Evolutionary conservation across 2,329 filamentous ascomycete genomes (phyloP).

Genomic region (Hypoxylon sp.): DNA sequence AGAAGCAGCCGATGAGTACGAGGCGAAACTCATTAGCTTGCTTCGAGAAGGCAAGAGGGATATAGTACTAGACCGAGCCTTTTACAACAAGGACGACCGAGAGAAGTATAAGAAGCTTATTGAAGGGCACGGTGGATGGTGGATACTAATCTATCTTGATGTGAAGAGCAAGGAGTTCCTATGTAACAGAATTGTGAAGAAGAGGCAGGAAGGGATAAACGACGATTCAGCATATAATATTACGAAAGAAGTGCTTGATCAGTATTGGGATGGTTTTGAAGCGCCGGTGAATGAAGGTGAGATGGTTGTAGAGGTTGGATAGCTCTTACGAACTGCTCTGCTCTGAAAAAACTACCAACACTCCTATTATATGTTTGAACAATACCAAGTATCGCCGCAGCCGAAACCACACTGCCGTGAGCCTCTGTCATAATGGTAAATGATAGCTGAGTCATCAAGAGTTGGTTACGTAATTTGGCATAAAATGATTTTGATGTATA

Average conservation of each 20-base stretch:
- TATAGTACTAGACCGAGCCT: conserved; percentile 54
- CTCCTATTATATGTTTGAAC: too few relatives aligned
- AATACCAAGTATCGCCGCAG: too few relatives aligned
- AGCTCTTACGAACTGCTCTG: background rate
- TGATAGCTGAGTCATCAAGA: background rate
- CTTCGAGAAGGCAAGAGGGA: conserved; percentile 43
- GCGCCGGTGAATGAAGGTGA: conserved; percentile 44
- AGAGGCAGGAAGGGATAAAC: conserved; percentile 50
- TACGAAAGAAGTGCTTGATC: conserved; percentile 43
- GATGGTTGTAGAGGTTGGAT: conserved; percentile 42
- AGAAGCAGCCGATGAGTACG: conserved; percentile 43
- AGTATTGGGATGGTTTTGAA: conserved; percentile 49
- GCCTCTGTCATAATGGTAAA: too few relatives aligned
- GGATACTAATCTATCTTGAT: conserved; percentile 53
- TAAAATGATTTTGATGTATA: background rate
- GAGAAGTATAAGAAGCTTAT: conserved; percentile 52
- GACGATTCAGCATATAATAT: conserved; percentile 49
- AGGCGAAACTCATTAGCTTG: conserved; percentile 18
- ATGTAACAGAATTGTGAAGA: conserved; percentile 53
- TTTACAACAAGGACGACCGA: conserved; percentile 53
- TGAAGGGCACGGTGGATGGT: conserved; percentile 48
- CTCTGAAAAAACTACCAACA: too few relatives aligned
- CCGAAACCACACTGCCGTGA: too few relatives aligned
- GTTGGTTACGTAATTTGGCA: background rate
- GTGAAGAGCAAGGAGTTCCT: conserved; percentile 50